These are phyloP conservation scores for Xerocomellus amylosporus DNA, from an alignment of 768 basidiomycete genomes.

Conservation along the genomic window DNA sequence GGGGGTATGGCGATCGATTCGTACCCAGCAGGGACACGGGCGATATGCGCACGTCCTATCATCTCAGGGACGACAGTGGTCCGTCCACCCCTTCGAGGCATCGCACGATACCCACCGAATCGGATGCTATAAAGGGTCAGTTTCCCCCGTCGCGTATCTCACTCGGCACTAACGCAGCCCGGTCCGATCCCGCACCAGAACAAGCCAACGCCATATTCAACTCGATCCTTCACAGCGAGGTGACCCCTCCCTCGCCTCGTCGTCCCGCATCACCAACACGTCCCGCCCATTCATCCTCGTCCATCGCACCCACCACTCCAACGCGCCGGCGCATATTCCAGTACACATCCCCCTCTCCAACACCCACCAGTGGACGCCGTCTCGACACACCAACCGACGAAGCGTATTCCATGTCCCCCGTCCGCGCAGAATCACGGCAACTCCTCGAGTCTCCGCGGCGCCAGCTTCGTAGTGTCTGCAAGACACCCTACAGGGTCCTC, in stretches of 20 bases:
- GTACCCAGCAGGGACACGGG: slow-evolving; percentile 58
- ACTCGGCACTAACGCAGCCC: slow-evolving; percentile 4
- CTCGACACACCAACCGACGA: slow-evolving; percentile 86
- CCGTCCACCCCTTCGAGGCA: slow-evolving; percentile 60
- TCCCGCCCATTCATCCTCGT: slow-evolving; percentile 36
- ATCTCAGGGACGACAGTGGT: slow-evolving; percentile 53
- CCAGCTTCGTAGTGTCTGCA: slow-evolving; percentile 78
- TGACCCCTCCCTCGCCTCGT: slow-evolving; percentile 66
- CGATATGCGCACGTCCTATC: slow-evolving; percentile 61
- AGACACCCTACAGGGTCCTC: slow-evolving; percentile 94
- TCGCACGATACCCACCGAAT: slow-evolving; percentile 64
- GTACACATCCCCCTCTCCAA: slow-evolving; percentile 60
- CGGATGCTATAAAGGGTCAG: slow-evolving; percentile 73
- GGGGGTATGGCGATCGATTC: slow-evolving; percentile 58
- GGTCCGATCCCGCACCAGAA: slow-evolving; percentile 44
- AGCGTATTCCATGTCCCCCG: slow-evolving; percentile 87
- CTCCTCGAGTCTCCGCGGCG: slow-evolving; percentile 84
- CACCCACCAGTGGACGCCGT: slow-evolving; percentile 44
- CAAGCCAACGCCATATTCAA: slow-evolving; percentile 84
- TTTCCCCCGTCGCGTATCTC: neutral
- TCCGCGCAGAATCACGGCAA: slow-evolving; percentile 76
- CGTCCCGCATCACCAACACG: slow-evolving; percentile 62
- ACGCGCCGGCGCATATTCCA: slow-evolving; percentile 61
- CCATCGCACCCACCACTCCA: slow-evolving; percentile 43
- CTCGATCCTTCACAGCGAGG: slow-evolving; percentile 72